These are phyloP conservation scores for Magnaporthiopsis poae DNA, from an alignment of 2,329 filamentous ascomycete genomes.

Conservation along the genomic window DNA sequence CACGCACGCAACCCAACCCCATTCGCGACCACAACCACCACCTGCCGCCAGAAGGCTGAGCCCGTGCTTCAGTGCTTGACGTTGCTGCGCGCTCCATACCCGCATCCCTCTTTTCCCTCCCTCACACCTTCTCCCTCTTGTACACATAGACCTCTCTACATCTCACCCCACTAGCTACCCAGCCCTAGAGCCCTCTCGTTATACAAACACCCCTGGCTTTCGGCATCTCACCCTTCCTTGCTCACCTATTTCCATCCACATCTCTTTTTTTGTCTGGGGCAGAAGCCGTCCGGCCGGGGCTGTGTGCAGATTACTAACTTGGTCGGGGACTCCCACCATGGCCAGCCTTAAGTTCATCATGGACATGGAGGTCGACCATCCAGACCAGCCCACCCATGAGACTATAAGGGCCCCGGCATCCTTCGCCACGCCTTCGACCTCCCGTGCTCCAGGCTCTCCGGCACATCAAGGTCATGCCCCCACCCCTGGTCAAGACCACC, in stretches of 20 bases:
- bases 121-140: constrained; percentile 1
- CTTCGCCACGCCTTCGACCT: constrained; percentile 26
- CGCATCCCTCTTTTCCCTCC: neutral
- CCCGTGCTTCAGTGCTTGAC: constrained; percentile 1
- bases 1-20: constrained; percentile 1
- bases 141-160: neutral
- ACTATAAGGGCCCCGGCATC: constrained; percentile 37
- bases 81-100: constrained; percentile 2
- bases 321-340: constrained; percentile 36
- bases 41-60: constrained; percentile 7
- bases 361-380: constrained; percentile 42
- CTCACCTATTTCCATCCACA: constrained; percentile 12
- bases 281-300: constrained; percentile 27
- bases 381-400: constrained; percentile 25
- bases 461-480: constrained; percentile 30
- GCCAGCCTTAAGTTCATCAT: constrained; percentile 48
- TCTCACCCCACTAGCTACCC: constrained; percentile 1
- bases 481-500: constrained; percentile 20
- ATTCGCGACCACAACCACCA: constrained; percentile 1
- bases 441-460: constrained; percentile 25
- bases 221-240: constrained; percentile 1
- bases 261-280: constrained; percentile 21
- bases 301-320: constrained; percentile 36
- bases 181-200: constrained; percentile 5
- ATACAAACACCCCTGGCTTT: constrained; percentile 7